phyloP scores from a whole-genome alignment of 176 grass and related monocot species.

The Musa schizocarpa region DNA sequence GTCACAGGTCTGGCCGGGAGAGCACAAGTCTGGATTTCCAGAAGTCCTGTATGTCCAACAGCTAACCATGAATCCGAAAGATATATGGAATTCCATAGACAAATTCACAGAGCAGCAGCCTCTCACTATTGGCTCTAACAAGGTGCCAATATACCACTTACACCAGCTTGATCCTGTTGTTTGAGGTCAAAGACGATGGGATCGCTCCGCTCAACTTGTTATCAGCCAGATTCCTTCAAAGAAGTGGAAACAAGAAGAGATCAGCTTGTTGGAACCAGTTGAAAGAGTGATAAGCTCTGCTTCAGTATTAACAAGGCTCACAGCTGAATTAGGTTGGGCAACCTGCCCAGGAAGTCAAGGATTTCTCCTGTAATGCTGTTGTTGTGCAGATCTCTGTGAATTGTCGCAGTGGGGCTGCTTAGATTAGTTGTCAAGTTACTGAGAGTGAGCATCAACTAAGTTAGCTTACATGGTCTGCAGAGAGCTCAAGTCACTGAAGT shows the following conservation, averaged over 20 bases:
- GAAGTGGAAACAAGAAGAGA: background rate
- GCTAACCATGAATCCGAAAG: background rate
- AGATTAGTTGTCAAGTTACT: background rate
- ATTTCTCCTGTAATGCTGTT: background rate
- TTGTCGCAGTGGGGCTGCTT: background rate
- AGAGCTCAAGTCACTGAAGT: background rate
- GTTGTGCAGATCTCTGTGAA: background rate
- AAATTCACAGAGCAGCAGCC: too few relatives aligned
- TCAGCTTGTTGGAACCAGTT: background rate
- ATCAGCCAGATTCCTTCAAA: background rate
- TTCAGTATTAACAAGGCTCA: background rate
- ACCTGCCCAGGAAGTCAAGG: background rate
- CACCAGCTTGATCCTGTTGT: constrained; percentile 1
- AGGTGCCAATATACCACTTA: background rate
- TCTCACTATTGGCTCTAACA: background rate
- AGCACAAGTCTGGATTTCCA: background rate
- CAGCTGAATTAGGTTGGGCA: background rate
- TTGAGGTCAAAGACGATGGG: background rate
- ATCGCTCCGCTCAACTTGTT: background rate
- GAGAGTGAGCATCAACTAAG: background rate
- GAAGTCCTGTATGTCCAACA: background rate
- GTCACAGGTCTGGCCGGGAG: background rate
- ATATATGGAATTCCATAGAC: background rate
- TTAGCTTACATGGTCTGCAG: constrained; percentile 6
- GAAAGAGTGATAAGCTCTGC: background rate